These are phyloP conservation scores for Pseudopyricularia javanii DNA, from an alignment of 2,329 filamentous ascomycete species.

Conservation along the genomic window DNA sequence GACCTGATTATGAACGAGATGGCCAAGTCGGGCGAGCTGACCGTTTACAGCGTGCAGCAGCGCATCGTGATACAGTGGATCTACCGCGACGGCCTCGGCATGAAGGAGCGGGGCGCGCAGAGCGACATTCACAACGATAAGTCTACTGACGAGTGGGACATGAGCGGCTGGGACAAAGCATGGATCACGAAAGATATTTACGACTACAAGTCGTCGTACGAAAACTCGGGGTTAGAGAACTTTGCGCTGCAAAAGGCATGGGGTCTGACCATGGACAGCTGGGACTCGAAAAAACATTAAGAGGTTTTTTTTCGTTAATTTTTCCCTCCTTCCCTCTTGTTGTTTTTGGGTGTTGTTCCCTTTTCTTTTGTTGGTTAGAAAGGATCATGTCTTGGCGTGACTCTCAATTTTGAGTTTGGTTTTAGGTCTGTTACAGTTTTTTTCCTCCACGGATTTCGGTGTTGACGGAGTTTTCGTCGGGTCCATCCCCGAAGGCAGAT, in stretches of 20 bases:
- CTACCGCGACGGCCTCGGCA: conserved; percentile 45
- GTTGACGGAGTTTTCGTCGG: too few species aligned
- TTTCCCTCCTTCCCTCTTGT: background rate
- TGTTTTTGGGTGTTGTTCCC: too few species aligned
- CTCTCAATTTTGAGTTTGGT: too few species aligned
- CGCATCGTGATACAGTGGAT: conserved; percentile 30
- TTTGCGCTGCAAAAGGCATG: background rate
- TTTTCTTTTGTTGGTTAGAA: too few species aligned
- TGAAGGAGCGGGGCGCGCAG: conserved; percentile 12
- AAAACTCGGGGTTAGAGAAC: background rate
- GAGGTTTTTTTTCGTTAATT: background rate
- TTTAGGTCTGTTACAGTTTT: too few species aligned
- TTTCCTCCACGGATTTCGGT: too few species aligned
- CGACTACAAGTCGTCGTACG: background rate
- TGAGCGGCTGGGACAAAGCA: background rate
- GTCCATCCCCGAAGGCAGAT: too few species aligned
- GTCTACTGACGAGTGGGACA: background rate
- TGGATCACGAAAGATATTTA: background rate
- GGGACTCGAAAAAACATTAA: background rate
- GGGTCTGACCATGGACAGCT: background rate
- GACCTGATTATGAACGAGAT: conserved; percentile 14
- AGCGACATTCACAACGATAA: background rate
- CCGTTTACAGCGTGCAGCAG: conserved; percentile 12
- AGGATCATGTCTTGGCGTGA: too few species aligned
- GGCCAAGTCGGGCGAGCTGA: conserved; percentile 9